A percentile compares a stretch with the other conserved stretches of the same genome.
Conservation (phyloP, 805 yeast genomes). For the Hanseniaspora thailandica region DNA sequence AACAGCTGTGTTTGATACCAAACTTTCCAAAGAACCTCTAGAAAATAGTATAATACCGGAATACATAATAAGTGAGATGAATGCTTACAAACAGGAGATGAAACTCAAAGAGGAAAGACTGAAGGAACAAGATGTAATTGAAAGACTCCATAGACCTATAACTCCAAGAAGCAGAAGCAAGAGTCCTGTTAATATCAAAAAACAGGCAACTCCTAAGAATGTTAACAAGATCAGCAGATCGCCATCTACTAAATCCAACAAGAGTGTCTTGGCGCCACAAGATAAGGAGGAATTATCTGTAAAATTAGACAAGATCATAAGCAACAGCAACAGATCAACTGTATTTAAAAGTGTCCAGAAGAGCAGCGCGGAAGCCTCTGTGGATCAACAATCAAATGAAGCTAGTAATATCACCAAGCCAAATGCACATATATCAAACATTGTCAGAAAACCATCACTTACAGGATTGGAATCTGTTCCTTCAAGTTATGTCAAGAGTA, state of each 20-base stretch:
- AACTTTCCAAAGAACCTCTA: background rate
- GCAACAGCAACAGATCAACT: background rate
- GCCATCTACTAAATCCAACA: background rate
- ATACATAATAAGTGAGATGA: background rate
- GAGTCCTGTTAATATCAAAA: background rate
- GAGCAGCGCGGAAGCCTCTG: background rate
- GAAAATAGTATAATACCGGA: conserved; percentile 1
- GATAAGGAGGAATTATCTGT: background rate
- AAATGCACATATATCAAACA: background rate
- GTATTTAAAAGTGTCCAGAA: background rate
- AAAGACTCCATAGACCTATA: background rate
- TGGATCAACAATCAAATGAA: background rate
- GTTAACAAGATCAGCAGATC: background rate
- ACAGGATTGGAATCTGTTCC: conserved; percentile 2
- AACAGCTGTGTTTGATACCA: background rate
- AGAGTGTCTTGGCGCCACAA: background rate
- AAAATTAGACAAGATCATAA: background rate
- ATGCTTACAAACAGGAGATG: background rate
- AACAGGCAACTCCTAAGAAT: background rate
- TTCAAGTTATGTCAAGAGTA: background rate
- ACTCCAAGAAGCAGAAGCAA: background rate
- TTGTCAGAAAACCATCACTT: conserved; percentile 1
- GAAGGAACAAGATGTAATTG: background rate
- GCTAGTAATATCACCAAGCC: background rate
- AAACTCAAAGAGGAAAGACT: background rate